Conservation (phyloP, 257 asterid genomes). For the Eucommia ulmoides region DNA sequence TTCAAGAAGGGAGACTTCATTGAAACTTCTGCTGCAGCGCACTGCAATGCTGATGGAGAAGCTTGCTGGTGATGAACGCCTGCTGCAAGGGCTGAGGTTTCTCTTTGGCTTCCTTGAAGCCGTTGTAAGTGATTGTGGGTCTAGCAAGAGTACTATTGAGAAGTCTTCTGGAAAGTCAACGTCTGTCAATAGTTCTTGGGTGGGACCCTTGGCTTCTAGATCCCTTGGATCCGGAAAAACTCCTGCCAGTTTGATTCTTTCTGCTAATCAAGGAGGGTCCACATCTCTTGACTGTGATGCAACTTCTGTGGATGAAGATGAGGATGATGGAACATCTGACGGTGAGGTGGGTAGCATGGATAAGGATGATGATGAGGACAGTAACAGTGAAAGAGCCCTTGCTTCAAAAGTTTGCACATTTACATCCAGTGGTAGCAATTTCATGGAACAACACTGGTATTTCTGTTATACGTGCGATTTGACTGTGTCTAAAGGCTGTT, state of each 20-base stretch:
- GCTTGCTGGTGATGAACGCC: constrained; percentile 55
- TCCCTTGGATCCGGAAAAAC: constrained; percentile 59
- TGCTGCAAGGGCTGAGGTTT: constrained; percentile 73
- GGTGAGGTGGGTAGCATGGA: constrained; percentile 93
- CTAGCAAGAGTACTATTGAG: constrained; percentile 33
- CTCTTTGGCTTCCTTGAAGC: constrained; percentile 63
- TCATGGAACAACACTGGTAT: constrained; percentile 99
- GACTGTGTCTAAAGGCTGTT: constrained; percentile 95
- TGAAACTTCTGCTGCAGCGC: constrained; percentile 56
- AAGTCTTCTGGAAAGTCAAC: constrained; percentile 42
- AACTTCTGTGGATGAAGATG: constrained; percentile 92
- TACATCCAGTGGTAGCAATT: constrained; percentile 98
- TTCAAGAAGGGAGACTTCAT: constrained; percentile 52
- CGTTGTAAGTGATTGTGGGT: constrained; percentile 52
- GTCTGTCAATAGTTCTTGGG: constrained; percentile 41
- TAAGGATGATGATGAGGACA: constrained; percentile 93
- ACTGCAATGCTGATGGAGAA: constrained; percentile 56
- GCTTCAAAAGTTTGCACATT: constrained; percentile 97
- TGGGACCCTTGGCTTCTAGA: constrained; percentile 45
- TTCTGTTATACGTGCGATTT: constrained; percentile 97
- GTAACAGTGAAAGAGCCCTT: constrained; percentile 76
- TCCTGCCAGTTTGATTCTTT: constrained; percentile 50
- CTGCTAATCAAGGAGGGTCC: constrained; percentile 64
- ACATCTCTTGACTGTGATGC: constrained; percentile 82
- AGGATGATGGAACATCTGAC: constrained; percentile 99